A percentile compares a stretch with the other conserved stretches of the same genome.
These are phyloP conservation scores for Petunia secreta DNA, from an alignment of 257 asterid species.

Conservation along the genomic window DNA sequence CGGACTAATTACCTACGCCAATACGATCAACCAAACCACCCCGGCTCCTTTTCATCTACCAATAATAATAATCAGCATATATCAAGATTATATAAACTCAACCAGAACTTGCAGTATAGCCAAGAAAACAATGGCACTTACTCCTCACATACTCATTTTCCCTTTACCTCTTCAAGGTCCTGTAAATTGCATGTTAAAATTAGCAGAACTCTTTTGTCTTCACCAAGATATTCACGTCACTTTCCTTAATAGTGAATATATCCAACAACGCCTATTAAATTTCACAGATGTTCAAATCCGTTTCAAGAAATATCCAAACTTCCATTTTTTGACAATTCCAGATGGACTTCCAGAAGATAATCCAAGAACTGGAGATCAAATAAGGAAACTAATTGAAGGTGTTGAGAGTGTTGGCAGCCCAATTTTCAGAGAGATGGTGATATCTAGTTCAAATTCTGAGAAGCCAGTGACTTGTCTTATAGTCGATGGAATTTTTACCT, in stretches of 20 bases:
- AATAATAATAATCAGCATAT: not conserved
- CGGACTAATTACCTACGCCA: not conserved
- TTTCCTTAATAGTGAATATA: slow-evolving; percentile 24
- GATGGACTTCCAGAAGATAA: slow-evolving; percentile 30
- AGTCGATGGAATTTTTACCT: slow-evolving; percentile 28
- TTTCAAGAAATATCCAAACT: slow-evolving; percentile 26
- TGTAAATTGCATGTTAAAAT: slow-evolving; percentile 44
- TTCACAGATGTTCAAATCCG: slow-evolving; percentile 31
- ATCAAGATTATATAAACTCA: not conserved
- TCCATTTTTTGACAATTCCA: slow-evolving; percentile 27
- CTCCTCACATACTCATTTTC: slow-evolving; percentile 36
- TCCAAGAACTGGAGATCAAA: not conserved
- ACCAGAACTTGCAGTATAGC: not conserved
- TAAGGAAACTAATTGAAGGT: slow-evolving; percentile 11
- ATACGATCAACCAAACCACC: not conserved
- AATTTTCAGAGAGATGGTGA: slow-evolving; percentile 29
- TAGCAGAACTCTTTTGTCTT: slow-evolving; percentile 41
- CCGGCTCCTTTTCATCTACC: not conserved
- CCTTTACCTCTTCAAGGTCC: slow-evolving; percentile 44
- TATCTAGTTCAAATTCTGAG: not conserved
- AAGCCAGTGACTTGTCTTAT: slow-evolving; percentile 30
- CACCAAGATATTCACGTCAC: slow-evolving; percentile 32
- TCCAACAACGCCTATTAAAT: slow-evolving; percentile 30
- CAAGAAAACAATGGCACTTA: not conserved
- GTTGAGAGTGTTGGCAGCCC: slow-evolving; percentile 27